Evolutionary conservation across 1,139 yeast species (phyloP).

Genomic region (Scheffersomyces quercinus): DNA sequence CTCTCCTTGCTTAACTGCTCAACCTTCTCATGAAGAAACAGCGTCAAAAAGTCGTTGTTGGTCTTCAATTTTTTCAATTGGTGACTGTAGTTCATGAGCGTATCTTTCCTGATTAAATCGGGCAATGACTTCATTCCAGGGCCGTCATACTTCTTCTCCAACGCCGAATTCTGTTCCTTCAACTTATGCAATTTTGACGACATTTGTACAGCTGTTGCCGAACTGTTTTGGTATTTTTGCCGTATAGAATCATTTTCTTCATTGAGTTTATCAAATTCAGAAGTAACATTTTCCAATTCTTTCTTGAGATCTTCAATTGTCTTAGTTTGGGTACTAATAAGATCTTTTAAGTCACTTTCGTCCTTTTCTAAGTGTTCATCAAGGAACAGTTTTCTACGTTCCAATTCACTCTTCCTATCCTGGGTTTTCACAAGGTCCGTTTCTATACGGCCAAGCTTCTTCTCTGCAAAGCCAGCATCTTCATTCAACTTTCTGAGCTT

Average conservation of each 20-base stretch:
- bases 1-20: constrained; percentile 44
- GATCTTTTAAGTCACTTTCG: constrained; percentile 5
- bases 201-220: constrained; percentile 56
- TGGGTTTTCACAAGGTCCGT: constrained; percentile 25
- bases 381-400: constrained; percentile 15
- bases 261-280: constrained; percentile 26
- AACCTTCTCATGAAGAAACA: constrained; percentile 33
- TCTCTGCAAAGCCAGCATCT: constrained; percentile 46
- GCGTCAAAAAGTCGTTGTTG: constrained; percentile 38
- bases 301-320: constrained; percentile 29
- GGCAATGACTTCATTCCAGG: constrained; percentile 46
- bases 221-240: constrained; percentile 50
- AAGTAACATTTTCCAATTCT: constrained; percentile 26
- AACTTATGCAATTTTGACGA: constrained; percentile 34
- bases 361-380: constrained; percentile 15
- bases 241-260: constrained; percentile 45
- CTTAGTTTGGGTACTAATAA: constrained; percentile 25
- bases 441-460: constrained; percentile 47
- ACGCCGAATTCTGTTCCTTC: constrained; percentile 24
- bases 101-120: constrained; percentile 37
- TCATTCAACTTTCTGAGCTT: constrained; percentile 51
- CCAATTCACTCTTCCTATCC: constrained; percentile 17
- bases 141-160: constrained; percentile 42
- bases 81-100: constrained; percentile 28
- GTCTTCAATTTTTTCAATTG: constrained; percentile 25